A percentile compares a stretch with the other conserved stretches of the same genome.
Conservation (phyloP, 768 basidiomycete species). For the Pisolithus microcarpus region DNA sequence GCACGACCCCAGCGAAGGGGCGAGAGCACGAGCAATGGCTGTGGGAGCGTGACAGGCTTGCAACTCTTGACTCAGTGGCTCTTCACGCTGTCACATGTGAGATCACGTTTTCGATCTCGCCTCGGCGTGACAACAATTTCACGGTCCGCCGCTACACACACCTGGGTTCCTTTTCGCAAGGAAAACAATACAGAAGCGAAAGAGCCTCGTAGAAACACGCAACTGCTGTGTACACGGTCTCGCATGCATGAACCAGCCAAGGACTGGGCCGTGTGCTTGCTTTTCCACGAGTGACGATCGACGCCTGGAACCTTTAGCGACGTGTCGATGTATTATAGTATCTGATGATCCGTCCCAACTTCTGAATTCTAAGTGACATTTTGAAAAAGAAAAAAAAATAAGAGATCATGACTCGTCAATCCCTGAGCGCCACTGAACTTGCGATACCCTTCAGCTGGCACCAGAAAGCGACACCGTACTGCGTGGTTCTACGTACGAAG, state of each 20-base stretch:
- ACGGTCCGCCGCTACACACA: too few species aligned
- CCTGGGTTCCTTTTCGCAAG: too few species aligned
- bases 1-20: background rate
- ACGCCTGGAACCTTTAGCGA: constrained; percentile 17
- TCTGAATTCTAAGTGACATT: background rate
- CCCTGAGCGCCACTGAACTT: constrained; percentile 1
- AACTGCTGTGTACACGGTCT: too few species aligned
- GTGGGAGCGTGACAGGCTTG: background rate
- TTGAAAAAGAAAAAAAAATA: constrained; percentile 7
- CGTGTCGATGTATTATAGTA: background rate
- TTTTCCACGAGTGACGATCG: constrained; percentile 26
- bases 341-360: background rate
- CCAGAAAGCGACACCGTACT: too few species aligned
- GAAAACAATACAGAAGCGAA: too few species aligned
- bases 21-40: background rate
- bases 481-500: too few species aligned
- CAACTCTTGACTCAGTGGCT: background rate
- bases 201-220: background rate
- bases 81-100: background rate
- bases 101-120: background rate
- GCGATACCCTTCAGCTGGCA: too few species aligned
- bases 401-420: constrained; percentile 25
- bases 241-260: too few species aligned
- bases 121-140: background rate
- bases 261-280: background rate